These are phyloP conservation scores for Exophiala aquamarina DNA, from an alignment of 2,329 filamentous ascomycete species.

Conservation along the genomic window DNA sequence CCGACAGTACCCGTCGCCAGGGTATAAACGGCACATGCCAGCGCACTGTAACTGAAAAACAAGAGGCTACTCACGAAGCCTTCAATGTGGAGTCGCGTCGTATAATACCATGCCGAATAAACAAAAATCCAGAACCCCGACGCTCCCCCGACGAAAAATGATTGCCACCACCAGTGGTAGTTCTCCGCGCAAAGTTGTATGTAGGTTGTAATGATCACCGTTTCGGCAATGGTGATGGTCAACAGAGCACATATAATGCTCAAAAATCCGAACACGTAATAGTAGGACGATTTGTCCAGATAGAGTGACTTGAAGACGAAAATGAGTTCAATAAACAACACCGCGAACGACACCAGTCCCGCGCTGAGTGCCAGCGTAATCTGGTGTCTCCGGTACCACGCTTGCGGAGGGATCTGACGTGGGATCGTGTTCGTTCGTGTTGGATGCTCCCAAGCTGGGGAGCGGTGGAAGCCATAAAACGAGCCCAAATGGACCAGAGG, in stretches of 20 bases:
- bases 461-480: slow-evolving; percentile 70
- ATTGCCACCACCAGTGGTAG: slow-evolving; percentile 92
- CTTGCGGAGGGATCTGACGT: slow-evolving; percentile 71
- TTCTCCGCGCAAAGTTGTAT: slow-evolving; percentile 81
- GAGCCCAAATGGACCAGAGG: slow-evolving; percentile 80
- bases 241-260: slow-evolving; percentile 71
- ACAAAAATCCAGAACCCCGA: slow-evolving; percentile 78
- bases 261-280: slow-evolving; percentile 87
- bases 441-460: slow-evolving; percentile 74
- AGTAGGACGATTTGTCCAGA: slow-evolving; percentile 89
- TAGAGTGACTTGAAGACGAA: slow-evolving; percentile 86
- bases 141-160: slow-evolving; percentile 74
- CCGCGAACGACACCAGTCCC: slow-evolving; percentile 78
- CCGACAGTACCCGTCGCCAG: slow-evolving; percentile 80
- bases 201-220: slow-evolving; percentile 80
- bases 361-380: slow-evolving; percentile 62
- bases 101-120: slow-evolving; percentile 83
- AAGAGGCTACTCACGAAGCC: slow-evolving; percentile 77
- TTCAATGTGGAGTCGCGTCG: slow-evolving; percentile 74
- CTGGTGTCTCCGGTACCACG: slow-evolving; percentile 71
- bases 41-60: slow-evolving; percentile 82
- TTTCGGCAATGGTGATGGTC: slow-evolving; percentile 75
- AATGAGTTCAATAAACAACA: slow-evolving; percentile 83
- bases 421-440: slow-evolving; percentile 72
- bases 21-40: slow-evolving; percentile 79